Evolutionary conservation across 495 filamentous ascomycete genomes (phyloP).

Genomic region (Talaromyces proteolyticus): DNA sequence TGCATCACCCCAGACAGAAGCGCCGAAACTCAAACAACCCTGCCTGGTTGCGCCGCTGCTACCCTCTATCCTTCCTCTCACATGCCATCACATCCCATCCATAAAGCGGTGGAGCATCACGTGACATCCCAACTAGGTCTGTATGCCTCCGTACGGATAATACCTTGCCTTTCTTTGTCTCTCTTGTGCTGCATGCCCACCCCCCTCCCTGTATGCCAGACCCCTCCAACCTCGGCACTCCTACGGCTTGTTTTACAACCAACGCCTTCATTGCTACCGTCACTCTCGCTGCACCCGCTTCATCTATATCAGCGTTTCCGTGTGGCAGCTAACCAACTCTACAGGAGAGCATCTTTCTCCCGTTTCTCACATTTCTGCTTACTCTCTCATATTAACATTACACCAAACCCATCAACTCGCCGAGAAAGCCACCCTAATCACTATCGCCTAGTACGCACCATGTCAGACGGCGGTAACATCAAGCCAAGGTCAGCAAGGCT

Average conservation of each 20-base stretch:
- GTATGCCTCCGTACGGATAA: too few species aligned
- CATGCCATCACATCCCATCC: neutral
- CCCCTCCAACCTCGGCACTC: neutral
- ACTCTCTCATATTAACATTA: neutral
- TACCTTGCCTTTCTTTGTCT: neutral
- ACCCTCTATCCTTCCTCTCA: too few species aligned
- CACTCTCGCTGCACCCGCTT: neutral
- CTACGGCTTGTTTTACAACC: neutral
- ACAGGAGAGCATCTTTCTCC: neutral
- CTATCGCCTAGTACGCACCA: neutral
- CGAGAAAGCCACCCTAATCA: neutral
- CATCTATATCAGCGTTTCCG: neutral
- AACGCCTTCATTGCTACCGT: too few species aligned
- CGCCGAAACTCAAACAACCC: too few species aligned
- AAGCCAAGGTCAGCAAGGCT: neutral
- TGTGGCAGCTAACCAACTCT: neutral
- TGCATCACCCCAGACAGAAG: too few species aligned
- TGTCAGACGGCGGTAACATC: neutral
- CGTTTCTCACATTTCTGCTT: neutral
- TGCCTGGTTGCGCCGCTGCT: too few species aligned
- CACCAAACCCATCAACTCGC: neutral
- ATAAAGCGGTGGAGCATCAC: too few species aligned
- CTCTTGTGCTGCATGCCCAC: neutral
- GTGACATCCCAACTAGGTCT: too few species aligned
- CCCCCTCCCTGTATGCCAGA: neutral